Evolutionary conservation across 768 basidiomycete genomes (phyloP), one percentile per base, ranked within the genome.

Genomic region (Termitomyces sp.): DNA sequence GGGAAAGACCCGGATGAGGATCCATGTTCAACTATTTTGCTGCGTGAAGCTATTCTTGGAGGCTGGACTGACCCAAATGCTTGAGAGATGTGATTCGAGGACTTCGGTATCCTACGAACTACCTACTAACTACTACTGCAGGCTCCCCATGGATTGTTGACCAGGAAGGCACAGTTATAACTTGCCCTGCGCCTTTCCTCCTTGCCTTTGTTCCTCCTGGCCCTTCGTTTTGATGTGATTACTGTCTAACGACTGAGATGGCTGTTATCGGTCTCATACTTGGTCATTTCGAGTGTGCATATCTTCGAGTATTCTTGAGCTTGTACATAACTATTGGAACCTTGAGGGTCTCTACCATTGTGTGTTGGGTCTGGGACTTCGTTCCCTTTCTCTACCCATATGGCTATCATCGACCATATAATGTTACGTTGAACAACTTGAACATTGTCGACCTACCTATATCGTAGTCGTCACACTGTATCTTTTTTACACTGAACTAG

Each of bases 1-100:
- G 72, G 72, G 14, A 56, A 71, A 25, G 64, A 71, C 34, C 62
- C 73, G n/a, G 65, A 72, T 11, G 55, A 66, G n/a, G 63, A 72
- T 54, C 59, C 57, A 11, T 46, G 65, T 36, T 63, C 68, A 20
- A 66, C 68, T 37, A 57, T 73, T 12, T 53, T 79, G 50, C 64
- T 79, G 34, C 56, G 63, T 38, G 76, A 73, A 52, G 77, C 77
- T 36, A 59, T 67, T 29, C 60, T 68, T 9, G 76, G 67, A 34
- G 73, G 75, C 5, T 75, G 74, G 73, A 56, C 45, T 40, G 68
- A 67, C 32, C 63, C 63, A 11, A 63, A 62, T 40, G 60, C 60
- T 17, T 63, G 54, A 59, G 10, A 10, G 5, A 25, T 29, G 37
- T 11, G 46, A 43, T 17, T 32, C 20, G 29, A 14, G 10, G 17